phyloP scores from a whole-genome alignment of 352 stramenopile species.

The Globisporangium takayamanum region DNA sequence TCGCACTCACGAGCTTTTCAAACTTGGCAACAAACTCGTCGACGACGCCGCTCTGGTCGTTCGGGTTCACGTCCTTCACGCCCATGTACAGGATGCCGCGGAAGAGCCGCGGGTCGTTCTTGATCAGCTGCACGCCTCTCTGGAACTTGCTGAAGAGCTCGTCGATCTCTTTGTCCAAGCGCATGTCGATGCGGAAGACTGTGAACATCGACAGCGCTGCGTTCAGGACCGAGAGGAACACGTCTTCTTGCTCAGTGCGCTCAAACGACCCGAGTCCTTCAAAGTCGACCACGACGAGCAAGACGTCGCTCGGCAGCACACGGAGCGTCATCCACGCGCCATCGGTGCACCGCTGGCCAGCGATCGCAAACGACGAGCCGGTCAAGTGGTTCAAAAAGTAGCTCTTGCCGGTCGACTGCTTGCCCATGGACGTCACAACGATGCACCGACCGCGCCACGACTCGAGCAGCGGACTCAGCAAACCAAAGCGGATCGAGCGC shows the following conservation, averaged over 20 bases:
- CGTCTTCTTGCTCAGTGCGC: constrained; percentile 65
- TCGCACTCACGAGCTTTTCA: constrained; percentile 32
- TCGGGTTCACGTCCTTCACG: constrained; percentile 71
- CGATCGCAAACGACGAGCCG: constrained; percentile 28
- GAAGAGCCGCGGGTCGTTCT: constrained; percentile 54
- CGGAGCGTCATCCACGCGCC: constrained; percentile 59
- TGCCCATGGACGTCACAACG: constrained; percentile 18
- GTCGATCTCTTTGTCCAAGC: constrained; percentile 72
- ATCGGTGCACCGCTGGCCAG: constrained; percentile 53
- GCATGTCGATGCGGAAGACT: constrained; percentile 74
- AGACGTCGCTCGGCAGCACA: constrained; percentile 26
- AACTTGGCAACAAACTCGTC: constrained; percentile 48
- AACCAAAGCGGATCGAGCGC: constrained; percentile 16
- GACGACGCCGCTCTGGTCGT: constrained; percentile 44
- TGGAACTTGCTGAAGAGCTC: constrained; percentile 63
- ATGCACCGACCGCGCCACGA: constrained; percentile 14
- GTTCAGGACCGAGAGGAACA: constrained; percentile 70
- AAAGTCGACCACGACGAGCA: constrained; percentile 76
- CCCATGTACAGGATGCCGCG: constrained; percentile 56
- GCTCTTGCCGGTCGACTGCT: constrained; percentile 75
- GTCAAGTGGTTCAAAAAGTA: constrained; percentile 68
- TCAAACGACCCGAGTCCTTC: constrained; percentile 73
- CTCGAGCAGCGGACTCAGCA: constrained; percentile 14
- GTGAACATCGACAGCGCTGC: constrained; percentile 65
- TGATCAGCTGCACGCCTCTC: constrained; percentile 54